Evolutionary conservation across 805 yeast genomes (phyloP).

Genomic region (Pichia occidentalis): DNA sequence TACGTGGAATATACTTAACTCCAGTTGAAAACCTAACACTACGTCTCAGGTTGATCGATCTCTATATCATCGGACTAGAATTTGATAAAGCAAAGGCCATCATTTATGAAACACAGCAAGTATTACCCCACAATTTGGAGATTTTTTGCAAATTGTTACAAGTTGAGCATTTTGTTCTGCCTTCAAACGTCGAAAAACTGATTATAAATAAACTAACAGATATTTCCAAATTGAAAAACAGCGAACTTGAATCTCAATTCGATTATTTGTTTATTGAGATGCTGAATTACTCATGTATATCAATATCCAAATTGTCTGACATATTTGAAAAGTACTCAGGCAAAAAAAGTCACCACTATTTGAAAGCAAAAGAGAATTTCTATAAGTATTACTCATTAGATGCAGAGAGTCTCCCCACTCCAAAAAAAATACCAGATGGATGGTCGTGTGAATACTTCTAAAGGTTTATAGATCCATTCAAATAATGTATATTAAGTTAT

Average conservation of each 20-base stretch:
- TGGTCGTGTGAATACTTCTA: slow-evolving; percentile 15
- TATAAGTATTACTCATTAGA: slow-evolving; percentile 16
- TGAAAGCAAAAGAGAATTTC: slow-evolving; percentile 23
- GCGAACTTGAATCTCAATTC: slow-evolving; percentile 24
- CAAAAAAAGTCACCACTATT: slow-evolving; percentile 19
- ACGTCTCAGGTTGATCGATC: slow-evolving; percentile 37
- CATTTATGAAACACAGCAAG: slow-evolving; percentile 18
- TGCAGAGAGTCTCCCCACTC: not conserved
- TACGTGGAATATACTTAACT: slow-evolving; percentile 30
- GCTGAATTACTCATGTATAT: slow-evolving; percentile 23
- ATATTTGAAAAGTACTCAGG: slow-evolving; percentile 24
- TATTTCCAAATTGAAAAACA: slow-evolving; percentile 1
- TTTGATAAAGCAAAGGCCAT: slow-evolving; percentile 34
- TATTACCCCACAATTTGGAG: slow-evolving; percentile 31
- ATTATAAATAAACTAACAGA: slow-evolving; percentile 7
- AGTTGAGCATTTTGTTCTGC: slow-evolving; percentile 30
- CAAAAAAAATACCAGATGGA: slow-evolving; percentile 1
- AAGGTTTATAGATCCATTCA: not conserved
- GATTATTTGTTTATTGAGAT: slow-evolving; percentile 34
- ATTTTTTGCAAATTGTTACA: slow-evolving; percentile 37
- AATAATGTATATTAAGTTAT: too few species aligned
- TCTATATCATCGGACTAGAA: slow-evolving; percentile 36
- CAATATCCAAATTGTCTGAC: slow-evolving; percentile 15
- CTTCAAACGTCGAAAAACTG: slow-evolving; percentile 17
- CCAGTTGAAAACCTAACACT: slow-evolving; percentile 27